phyloP scores from a whole-genome alignment of 164 flowering plant species.

The Annona cherimola region DNA sequence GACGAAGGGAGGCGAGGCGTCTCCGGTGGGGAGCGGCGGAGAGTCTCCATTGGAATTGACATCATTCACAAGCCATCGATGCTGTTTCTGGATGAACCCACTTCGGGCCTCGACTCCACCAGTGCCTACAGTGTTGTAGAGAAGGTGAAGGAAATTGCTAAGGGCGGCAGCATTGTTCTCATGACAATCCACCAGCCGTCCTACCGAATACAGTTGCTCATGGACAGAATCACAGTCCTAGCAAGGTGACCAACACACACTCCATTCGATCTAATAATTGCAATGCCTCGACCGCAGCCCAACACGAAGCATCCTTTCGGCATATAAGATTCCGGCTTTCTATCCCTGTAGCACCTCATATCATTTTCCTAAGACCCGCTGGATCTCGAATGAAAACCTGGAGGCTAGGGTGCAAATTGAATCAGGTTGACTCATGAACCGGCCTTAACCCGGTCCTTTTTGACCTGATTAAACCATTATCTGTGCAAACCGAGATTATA shows the following conservation, averaged over 20 bases:
- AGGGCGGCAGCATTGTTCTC: slow-evolving; percentile 67
- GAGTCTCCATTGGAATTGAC: slow-evolving; percentile 81
- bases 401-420: too few species aligned
- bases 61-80: slow-evolving; percentile 76
- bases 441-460: too few species aligned
- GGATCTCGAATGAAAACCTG: too few species aligned
- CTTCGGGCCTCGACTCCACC: slow-evolving; percentile 76
- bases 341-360: too few species aligned
- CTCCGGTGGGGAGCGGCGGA: slow-evolving; percentile 72
- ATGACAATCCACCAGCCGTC: slow-evolving; percentile 91
- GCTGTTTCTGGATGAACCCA: slow-evolving; percentile 78
- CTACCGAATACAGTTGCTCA: slow-evolving; percentile 65
- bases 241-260: slow-evolving; percentile 37
- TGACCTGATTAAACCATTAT: too few species aligned
- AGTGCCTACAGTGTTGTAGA: slow-evolving; percentile 79
- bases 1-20: slow-evolving; percentile 76
- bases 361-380: too few species aligned
- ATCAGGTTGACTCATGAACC: too few species aligned
- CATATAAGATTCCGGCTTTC: too few species aligned
- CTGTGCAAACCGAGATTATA: too few species aligned
- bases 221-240: slow-evolving; percentile 59
- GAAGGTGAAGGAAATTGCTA: slow-evolving; percentile 67
- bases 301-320: too few species aligned
- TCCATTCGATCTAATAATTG: too few species aligned
- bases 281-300: too few species aligned